Evolutionary conservation across 345 rosid genomes (phyloP).

Genomic region (Citrus australasica): DNA sequence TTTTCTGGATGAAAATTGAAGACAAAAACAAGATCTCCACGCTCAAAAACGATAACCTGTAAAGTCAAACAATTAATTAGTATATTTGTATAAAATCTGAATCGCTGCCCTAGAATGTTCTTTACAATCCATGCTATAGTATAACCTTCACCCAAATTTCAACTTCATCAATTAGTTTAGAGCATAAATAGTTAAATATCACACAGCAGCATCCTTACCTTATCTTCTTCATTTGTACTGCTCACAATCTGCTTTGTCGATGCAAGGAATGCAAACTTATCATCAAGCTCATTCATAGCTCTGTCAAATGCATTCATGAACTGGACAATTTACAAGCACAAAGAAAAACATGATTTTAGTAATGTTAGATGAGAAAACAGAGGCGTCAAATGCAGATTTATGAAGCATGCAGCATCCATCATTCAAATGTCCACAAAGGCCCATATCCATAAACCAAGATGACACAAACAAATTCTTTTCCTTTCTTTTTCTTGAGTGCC

Average conservation of each 20-base stretch:
- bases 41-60: slow-evolving; percentile 80
- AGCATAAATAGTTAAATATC: neutral
- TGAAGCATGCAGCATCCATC: neutral
- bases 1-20: slow-evolving; percentile 77
- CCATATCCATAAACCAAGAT: neutral
- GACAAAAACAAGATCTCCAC: slow-evolving; percentile 69
- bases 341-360: neutral
- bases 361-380: neutral
- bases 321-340: slow-evolving; percentile 31
- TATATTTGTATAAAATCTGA: neutral
- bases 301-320: slow-evolving; percentile 69
- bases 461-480: neutral
- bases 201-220: slow-evolving; percentile 38
- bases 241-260: slow-evolving; percentile 73
- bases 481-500: neutral
- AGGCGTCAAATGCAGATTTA: neutral
- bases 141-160: neutral
- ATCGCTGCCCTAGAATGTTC: neutral
- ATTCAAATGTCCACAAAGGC: neutral
- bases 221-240: slow-evolving; percentile 59
- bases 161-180: neutral
- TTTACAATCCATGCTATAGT: neutral
- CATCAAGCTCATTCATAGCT: slow-evolving; percentile 74
- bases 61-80: slow-evolving; percentile 14
- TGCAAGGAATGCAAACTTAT: slow-evolving; percentile 54